phyloP scores from a whole-genome alignment of 2,329 filamentous ascomycete species.

The Fusarium torulosum region DNA sequence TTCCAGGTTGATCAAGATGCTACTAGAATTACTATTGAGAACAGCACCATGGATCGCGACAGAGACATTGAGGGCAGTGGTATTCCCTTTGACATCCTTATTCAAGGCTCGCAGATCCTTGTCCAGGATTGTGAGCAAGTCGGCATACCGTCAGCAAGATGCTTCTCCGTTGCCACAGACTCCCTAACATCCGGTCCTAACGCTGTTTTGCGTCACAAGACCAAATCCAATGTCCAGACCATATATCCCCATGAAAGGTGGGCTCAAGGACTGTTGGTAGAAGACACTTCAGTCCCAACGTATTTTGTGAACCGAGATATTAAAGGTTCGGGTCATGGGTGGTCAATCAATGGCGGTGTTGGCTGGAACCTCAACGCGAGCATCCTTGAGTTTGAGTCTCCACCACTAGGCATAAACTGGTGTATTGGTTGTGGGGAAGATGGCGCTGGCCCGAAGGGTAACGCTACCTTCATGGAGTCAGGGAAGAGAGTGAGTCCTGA shows the following conservation, averaged over 20 bases:
- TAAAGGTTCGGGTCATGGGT: constrained; percentile 40
- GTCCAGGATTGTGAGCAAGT: constrained; percentile 37
- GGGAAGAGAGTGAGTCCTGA: constrained; percentile 9
- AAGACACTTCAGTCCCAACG: constrained; percentile 14
- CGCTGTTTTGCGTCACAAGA: constrained; percentile 32
- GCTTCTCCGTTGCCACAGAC: constrained; percentile 35
- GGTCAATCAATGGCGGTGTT: constrained; percentile 44
- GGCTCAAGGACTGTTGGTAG: constrained; percentile 42
- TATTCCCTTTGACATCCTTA: constrained; percentile 33
- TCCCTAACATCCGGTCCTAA: constrained; percentile 38
- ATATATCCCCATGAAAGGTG: constrained; percentile 45
- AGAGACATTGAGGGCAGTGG: constrained; percentile 20
- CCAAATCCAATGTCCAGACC: constrained; percentile 24
- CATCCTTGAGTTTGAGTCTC: constrained; percentile 20
- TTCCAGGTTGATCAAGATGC: constrained; percentile 35
- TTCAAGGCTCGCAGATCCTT: constrained; percentile 38
- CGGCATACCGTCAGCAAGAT: constrained; percentile 15
- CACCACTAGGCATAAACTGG: constrained; percentile 43
- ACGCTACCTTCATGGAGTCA: constrained; percentile 21
- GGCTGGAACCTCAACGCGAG: constrained; percentile 36
- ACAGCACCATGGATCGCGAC: constrained; percentile 26
- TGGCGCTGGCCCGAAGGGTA: not conserved
- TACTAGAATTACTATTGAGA: constrained; percentile 37
- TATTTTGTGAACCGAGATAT: constrained; percentile 29
- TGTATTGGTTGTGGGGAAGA: constrained; percentile 32